These are phyloP conservation scores for Trichoderma koningii DNA, from an alignment of 2,329 filamentous ascomycete species.

Conservation along the genomic window DNA sequence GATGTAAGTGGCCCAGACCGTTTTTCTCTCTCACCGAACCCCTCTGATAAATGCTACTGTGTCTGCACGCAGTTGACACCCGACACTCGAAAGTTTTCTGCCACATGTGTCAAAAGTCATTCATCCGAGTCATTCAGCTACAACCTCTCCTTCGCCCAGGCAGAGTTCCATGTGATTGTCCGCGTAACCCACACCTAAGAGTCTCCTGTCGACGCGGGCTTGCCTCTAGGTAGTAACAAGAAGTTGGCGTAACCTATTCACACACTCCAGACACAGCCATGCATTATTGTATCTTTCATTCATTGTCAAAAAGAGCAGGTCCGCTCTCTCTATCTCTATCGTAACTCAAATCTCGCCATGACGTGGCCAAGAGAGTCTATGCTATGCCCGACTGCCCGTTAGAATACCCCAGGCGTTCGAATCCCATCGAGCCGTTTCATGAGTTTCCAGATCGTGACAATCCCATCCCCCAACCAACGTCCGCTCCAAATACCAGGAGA, in stretches of 20 bases:
- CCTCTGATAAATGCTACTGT: background rate
- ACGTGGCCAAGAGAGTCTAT: slow-evolving; percentile 22
- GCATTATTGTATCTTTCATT: background rate
- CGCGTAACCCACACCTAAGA: too few species aligned
- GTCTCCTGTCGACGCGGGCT: too few species aligned
- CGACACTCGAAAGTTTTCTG: background rate
- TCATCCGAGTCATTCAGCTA: too few species aligned
- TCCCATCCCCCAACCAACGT: slow-evolving; percentile 32
- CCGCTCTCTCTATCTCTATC: slow-evolving; percentile 26
- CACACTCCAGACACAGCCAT: too few species aligned
- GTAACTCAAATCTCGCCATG: slow-evolving; percentile 6
- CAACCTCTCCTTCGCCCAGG: too few species aligned
- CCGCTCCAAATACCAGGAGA: slow-evolving; percentile 34
- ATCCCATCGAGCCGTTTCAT: slow-evolving; percentile 15
- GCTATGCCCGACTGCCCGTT: slow-evolving; percentile 24
- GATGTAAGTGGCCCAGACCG: slow-evolving; percentile 19
- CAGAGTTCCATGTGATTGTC: too few species aligned
- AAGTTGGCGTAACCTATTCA: too few species aligned
- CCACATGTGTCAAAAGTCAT: background rate
- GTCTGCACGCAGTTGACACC: background rate
- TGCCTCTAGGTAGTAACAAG: too few species aligned
- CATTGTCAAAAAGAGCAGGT: slow-evolving; percentile 14
- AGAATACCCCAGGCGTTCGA: slow-evolving; percentile 17
- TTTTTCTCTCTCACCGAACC: background rate
- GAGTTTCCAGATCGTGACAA: slow-evolving; percentile 34